Conservation (phyloP, 441 rosid species). For the Capsella rubella region DNA sequence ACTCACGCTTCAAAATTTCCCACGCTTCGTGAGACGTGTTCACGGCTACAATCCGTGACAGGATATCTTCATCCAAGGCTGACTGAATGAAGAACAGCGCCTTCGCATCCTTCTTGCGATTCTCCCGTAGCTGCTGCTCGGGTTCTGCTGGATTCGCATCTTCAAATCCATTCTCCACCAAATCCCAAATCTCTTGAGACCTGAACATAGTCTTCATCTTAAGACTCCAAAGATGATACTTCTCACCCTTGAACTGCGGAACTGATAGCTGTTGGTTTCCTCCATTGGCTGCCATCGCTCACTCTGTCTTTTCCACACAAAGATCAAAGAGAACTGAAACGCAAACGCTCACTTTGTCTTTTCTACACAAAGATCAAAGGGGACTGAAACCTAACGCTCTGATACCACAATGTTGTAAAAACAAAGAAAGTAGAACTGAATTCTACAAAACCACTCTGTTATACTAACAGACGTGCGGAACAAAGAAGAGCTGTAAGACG, state of each 20-base stretch:
- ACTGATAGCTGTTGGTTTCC: background rate
- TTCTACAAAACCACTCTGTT: too few relatives aligned
- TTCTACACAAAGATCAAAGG: background rate
- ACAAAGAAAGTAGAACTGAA: too few relatives aligned
- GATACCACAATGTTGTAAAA: background rate
- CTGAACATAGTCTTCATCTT: too few relatives aligned
- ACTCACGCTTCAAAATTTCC: background rate
- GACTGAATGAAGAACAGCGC: background rate
- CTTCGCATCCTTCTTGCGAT: constrained; percentile 2
- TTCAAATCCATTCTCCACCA: background rate
- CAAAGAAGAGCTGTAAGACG: too few relatives aligned
- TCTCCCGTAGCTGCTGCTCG: background rate
- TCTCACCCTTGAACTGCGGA: background rate
- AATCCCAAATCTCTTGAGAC: too few relatives aligned
- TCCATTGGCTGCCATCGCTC: background rate
- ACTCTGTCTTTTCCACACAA: too few relatives aligned
- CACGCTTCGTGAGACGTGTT: background rate
- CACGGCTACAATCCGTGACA: background rate
- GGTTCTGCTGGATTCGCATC: background rate
- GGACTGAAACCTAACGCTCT: background rate
- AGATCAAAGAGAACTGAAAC: background rate
- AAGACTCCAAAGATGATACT: constrained; percentile 16
- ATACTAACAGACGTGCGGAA: too few relatives aligned
- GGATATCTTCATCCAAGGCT: background rate
- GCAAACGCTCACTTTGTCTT: too few relatives aligned